Conservation (phyloP, 495 filamentous ascomycete species). For the Neurospora sp. region DNA sequence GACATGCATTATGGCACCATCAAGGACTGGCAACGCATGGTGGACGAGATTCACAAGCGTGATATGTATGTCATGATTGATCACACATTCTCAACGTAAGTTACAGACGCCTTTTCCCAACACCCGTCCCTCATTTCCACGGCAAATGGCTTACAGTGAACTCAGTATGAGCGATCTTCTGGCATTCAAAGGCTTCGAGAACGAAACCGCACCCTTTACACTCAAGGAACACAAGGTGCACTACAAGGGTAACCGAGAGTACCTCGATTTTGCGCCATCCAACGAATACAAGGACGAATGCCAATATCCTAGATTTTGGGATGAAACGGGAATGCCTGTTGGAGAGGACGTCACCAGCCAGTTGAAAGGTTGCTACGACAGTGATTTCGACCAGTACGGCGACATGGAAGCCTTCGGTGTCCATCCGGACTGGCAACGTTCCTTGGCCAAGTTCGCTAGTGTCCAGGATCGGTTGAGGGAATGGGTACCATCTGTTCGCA, state of each 20-base stretch:
- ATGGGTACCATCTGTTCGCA: conserved; percentile 52
- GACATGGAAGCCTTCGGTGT: conserved; percentile 59
- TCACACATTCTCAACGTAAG: conserved; percentile 54
- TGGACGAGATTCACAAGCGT: conserved; percentile 55
- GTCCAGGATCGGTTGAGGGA: conserved; percentile 69
- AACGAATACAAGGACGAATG: conserved; percentile 52
- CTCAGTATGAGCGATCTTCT: conserved; percentile 49
- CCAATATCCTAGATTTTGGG: conserved; percentile 56
- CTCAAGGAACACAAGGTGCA: conserved; percentile 41
- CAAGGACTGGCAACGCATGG: conserved; percentile 49
- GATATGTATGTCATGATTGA: conserved; percentile 68
- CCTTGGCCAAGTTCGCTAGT: conserved; percentile 60
- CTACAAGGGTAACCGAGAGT: conserved; percentile 48
- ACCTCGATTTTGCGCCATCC: conserved; percentile 47
- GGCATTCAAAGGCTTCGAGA: conserved; percentile 45
- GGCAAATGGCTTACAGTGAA: background rate
- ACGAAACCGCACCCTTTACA: conserved; percentile 44
- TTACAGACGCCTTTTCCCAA: background rate
- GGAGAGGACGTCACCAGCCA: conserved; percentile 32
- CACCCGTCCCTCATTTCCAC: background rate
- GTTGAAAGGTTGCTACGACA: conserved; percentile 50
- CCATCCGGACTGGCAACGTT: conserved; percentile 53
- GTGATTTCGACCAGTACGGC: conserved; percentile 62
- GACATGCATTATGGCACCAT: conserved; percentile 29
- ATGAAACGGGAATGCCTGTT: conserved; percentile 46